Base-by-base conservation (phyloP, 305 asterid genomes). In the Withania somnifera region DNA sequence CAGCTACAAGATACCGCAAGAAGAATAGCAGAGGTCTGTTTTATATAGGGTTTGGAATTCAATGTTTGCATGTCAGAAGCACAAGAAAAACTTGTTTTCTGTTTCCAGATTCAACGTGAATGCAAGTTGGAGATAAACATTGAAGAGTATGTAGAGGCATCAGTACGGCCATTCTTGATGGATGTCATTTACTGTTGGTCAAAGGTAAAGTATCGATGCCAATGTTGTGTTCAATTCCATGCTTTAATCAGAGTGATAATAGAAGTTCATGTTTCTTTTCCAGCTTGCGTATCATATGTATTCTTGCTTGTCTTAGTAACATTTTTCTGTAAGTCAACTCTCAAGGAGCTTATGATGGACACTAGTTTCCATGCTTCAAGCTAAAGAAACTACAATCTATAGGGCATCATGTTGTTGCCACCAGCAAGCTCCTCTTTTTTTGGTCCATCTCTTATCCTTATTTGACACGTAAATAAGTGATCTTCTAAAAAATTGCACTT, bases 111-210 rank as follows among this genome's bases (percentile, higher is more conserved):
- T 82, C 98, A 96, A 93, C 93, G 91, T 14, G 98, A 97, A 88
- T 97, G 98, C 89, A 92, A 95, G 89, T 91, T 94, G 82, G 98
- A 96, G 88, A 84, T 94, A 73, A 90, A 96, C 81, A 97, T 94
- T 85, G 99, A 97, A 10, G 98, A 97, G 84, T 97, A 94, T 83
- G 99, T 97, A 79, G 99, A 94, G 88, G 97, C 98, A 58, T 89
- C 98, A 54, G 86, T 93, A 78, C 88, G 97, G 86, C 98, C 98
- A 40, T 94, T n/a, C 88, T 82, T 94, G 88, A 97, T 94, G 99
- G 98, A 97, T 86, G 99, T 94, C 85, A 93, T 97, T 83, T 97
- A 97, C 85, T 93, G 97, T 82, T 97, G 99, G 99, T 97, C 98
- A 84, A 94, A 90, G 98, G 99, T 94, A 47, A 87, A 91, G 61